These are phyloP conservation scores for Mucor racemosus DNA, from an alignment of 371 early-diverging fungal genomes.

Conservation along the genomic window DNA sequence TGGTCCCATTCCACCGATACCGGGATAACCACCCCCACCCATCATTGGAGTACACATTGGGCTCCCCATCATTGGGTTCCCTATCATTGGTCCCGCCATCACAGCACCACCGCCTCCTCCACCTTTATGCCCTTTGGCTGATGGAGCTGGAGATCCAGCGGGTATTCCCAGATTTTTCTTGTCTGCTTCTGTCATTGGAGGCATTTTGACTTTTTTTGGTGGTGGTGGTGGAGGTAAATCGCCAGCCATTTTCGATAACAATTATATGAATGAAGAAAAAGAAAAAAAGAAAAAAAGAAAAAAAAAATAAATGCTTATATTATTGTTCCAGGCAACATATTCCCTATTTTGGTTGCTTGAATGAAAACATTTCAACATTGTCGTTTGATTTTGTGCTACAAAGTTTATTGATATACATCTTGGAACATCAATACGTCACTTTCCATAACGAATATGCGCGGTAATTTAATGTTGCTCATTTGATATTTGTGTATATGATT, in stretches of 20 bases:
- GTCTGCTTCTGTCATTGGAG: conserved; percentile 17
- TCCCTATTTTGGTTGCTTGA: conserved; percentile 8
- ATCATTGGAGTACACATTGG: conserved; percentile 8
- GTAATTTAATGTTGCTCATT: not conserved
- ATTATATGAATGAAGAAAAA: not conserved
- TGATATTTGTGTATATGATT: not conserved
- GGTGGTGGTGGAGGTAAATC: conserved; percentile 1
- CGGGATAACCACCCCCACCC: conserved; percentile 2
- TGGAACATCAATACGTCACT: not conserved
- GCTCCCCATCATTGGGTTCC: not conserved
- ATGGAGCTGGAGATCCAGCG: not conserved
- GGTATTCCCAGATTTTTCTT: not conserved
- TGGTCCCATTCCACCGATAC: conserved; percentile 24
- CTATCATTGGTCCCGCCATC: conserved; percentile 2
- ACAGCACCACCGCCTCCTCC: not conserved
- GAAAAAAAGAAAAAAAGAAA: not conserved
- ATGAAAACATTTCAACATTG: conserved; percentile 9
- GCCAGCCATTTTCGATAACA: not conserved
- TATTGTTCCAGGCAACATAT: not conserved
- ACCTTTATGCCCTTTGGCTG: not conserved
- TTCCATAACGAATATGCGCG: not conserved
- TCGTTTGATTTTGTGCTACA: conserved; percentile 1
- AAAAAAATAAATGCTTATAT: not conserved
- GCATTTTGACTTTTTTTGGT: conserved; percentile 15
- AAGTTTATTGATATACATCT: not conserved